Evolutionary conservation across 139 green algal species (phyloP).

Genomic region (Closterium sp.): DNA sequence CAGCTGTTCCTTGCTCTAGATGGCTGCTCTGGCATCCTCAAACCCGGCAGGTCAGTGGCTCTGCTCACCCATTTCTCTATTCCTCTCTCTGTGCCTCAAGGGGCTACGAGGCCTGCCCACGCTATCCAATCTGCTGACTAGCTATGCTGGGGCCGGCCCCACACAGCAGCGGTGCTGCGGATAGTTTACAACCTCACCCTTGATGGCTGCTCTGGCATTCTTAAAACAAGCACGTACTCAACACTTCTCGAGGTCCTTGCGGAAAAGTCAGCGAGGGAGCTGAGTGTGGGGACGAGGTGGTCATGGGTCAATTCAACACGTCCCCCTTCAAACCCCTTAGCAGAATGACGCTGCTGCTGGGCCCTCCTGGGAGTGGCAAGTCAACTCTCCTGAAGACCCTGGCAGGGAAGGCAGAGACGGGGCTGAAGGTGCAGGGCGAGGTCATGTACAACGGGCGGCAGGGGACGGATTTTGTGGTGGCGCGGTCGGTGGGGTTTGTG

Average conservation of each 20-base stretch:
- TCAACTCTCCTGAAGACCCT: constrained; percentile 61
- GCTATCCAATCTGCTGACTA: no score
- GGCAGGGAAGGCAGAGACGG: constrained; percentile 39
- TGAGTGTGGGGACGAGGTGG: no score
- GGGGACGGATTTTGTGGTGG: constrained; percentile 58
- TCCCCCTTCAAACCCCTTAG: no score
- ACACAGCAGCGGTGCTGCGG: neutral
- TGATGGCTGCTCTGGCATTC: no score
- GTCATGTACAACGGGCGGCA: constrained; percentile 64
- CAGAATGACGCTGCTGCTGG: constrained; percentile 68
- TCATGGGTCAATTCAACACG: no score
- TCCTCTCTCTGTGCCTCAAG: no score
- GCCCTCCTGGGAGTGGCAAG: constrained; percentile 63
- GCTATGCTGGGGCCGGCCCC: no score
- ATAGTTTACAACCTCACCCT: neutral
- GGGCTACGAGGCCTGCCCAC: no score
- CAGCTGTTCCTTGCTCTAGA: constrained; percentile 7
- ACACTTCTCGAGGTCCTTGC: neutral
- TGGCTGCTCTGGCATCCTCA: constrained; percentile 4
- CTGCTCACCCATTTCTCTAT: no score
- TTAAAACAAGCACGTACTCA: neutral
- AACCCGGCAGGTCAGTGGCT: neutral
- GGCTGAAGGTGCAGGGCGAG: neutral
- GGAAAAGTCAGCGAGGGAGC: no score
- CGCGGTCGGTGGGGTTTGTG: constrained; percentile 60